A percentile compares a stretch with the other conserved stretches of the same genome.
phyloP scores from a whole-genome alignment of 805 yeast genomes.

The Nakazawaea siamensis region DNA sequence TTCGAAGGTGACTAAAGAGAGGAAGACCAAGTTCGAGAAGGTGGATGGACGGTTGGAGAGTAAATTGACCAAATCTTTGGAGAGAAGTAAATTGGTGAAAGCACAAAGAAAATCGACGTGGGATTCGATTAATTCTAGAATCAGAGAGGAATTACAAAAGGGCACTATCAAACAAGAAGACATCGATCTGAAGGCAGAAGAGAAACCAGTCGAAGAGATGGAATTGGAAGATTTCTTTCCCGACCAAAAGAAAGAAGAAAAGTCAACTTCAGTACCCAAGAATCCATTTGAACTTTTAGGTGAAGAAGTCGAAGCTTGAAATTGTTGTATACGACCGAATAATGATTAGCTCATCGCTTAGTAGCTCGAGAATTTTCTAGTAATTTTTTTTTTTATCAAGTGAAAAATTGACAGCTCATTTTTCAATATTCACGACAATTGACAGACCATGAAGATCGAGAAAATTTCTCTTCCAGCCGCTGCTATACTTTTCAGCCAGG shows the following conservation, averaged over 20 bases:
- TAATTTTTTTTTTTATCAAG: no score
- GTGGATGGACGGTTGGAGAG: constrained; percentile 47
- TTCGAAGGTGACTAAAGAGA: constrained; percentile 21
- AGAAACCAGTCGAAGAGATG: constrained; percentile 9
- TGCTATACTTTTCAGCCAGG: background rate
- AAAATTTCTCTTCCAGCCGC: constrained; percentile 6
- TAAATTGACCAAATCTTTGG: constrained; percentile 57
- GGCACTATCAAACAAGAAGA: constrained; percentile 25
- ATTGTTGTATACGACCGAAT: no score
- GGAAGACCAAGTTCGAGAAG: constrained; percentile 40
- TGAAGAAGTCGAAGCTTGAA: constrained; percentile 20
- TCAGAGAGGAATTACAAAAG: constrained; percentile 22
- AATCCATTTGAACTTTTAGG: constrained; percentile 31
- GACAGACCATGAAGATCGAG: constrained; percentile 9
- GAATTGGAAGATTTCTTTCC: constrained; percentile 9
- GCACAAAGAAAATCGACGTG: constrained; percentile 60
- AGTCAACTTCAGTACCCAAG: constrained; percentile 5
- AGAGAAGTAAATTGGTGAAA: constrained; percentile 55
- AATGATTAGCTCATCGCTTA: no score
- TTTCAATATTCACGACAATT: no score
- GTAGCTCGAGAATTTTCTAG: no score
- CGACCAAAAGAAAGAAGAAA: background rate
- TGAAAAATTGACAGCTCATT: no score
- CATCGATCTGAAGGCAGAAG: constrained; percentile 22
- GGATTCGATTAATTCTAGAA: constrained; percentile 55